Percentiles rank a stretch among this genome's conserved stretches.
These are phyloP conservation scores for Sporodiniella umbellata DNA, from an alignment of 371 early-diverging fungal species.

Conservation along the genomic window DNA sequence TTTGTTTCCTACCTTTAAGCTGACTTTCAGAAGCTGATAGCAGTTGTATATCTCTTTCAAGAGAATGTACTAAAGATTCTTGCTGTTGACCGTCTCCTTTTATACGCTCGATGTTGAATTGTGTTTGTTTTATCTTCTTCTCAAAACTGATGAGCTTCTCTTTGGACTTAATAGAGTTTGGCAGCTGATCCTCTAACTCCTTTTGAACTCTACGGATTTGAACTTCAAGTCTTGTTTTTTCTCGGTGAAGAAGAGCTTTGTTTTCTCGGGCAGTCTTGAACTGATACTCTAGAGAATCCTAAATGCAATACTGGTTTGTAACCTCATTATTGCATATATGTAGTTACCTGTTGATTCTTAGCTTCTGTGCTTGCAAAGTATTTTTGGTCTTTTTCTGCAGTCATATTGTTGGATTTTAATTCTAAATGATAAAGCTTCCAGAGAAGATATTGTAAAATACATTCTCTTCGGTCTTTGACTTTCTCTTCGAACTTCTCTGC, in stretches of 20 bases:
- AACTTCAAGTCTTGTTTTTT: slow-evolving; percentile 69
- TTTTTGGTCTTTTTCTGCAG: slow-evolving; percentile 26
- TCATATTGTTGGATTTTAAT: slow-evolving; percentile 50
- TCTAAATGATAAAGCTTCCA: slow-evolving; percentile 92
- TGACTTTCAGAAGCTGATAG: slow-evolving; percentile 4
- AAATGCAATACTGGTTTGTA: background rate
- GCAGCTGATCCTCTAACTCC: slow-evolving; percentile 58
- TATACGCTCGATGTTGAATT: slow-evolving; percentile 50
- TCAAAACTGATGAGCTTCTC: slow-evolving; percentile 70
- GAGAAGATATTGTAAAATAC: slow-evolving; percentile 67
- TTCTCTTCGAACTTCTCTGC: slow-evolving; percentile 80
- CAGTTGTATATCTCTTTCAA: slow-evolving; percentile 23
- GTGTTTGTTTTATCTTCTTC: slow-evolving; percentile 64
- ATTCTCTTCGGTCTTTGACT: slow-evolving; percentile 51
- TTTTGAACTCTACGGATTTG: slow-evolving; percentile 64
- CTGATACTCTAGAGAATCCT: slow-evolving; percentile 45
- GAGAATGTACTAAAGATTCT: slow-evolving; percentile 17
- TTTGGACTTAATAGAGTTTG: slow-evolving; percentile 60
- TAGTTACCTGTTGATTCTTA: background rate
- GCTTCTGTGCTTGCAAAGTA: slow-evolving; percentile 1
- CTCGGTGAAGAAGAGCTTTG: slow-evolving; percentile 73
- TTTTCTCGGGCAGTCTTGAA: slow-evolving; percentile 65
- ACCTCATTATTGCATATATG: background rate
- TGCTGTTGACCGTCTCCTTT: slow-evolving; percentile 59
- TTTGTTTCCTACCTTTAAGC: slow-evolving; percentile 5